Conservation (phyloP, 2,329 filamentous ascomycete genomes). For the Stemphylium beticola region DNA sequence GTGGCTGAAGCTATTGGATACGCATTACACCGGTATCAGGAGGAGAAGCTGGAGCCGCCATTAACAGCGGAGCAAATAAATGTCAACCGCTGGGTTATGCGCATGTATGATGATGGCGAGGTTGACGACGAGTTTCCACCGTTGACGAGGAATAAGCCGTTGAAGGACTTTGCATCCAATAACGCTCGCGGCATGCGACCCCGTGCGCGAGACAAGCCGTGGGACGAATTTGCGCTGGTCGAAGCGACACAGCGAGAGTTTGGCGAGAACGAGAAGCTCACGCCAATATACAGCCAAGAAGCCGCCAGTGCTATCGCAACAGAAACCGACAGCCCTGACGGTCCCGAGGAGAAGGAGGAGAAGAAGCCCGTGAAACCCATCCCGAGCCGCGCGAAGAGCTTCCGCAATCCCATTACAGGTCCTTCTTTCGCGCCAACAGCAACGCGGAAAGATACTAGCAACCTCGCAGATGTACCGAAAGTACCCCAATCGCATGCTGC, state of each 20-base stretch:
- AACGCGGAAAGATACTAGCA: conserved; percentile 54
- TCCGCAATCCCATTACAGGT: conserved; percentile 58
- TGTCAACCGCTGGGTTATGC: conserved; percentile 81
- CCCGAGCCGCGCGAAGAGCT: conserved; percentile 51
- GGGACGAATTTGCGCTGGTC: conserved; percentile 82
- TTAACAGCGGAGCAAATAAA: conserved; percentile 71
- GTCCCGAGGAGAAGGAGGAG: conserved; percentile 24
- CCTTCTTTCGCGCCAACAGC: conserved; percentile 56
- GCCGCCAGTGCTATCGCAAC: conserved; percentile 40
- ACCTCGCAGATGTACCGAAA: conserved; percentile 53
- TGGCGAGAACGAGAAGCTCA: conserved; percentile 70
- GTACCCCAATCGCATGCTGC: conserved; percentile 53
- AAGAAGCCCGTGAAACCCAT: conserved; percentile 31
- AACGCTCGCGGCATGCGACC: conserved; percentile 72
- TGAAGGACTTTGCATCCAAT: conserved; percentile 78
- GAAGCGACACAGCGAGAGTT: conserved; percentile 73
- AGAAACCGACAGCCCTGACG: conserved; percentile 15
- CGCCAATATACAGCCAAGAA: conserved; percentile 70
- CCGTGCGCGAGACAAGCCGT: conserved; percentile 75
- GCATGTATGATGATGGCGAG: conserved; percentile 84
- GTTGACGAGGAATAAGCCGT: conserved; percentile 72
- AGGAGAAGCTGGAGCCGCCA: conserved; percentile 74
- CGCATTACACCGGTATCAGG: conserved; percentile 76
- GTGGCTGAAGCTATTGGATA: conserved; percentile 84
- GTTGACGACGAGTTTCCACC: conserved; percentile 86